Conservation (phyloP, 495 filamentous ascomycete species). For the Trichoderma virens region DNA sequence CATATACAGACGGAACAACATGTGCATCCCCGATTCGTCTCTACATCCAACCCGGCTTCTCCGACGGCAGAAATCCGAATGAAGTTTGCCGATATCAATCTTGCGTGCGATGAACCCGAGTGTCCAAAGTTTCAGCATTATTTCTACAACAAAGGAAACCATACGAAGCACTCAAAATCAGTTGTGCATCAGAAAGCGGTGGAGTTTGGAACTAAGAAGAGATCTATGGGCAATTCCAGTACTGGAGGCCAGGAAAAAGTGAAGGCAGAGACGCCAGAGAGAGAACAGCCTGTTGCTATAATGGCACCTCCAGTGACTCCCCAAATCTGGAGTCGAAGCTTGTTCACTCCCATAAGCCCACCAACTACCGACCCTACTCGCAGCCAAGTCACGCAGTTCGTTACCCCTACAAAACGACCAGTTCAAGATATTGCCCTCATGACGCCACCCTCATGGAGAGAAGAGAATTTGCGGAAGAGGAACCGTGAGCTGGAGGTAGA, state of each 20-base stretch:
- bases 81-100: background rate
- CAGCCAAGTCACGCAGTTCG: background rate
- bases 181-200: background rate
- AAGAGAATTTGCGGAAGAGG: background rate
- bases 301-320: background rate
- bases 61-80: background rate
- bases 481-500: background rate
- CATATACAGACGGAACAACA: background rate
- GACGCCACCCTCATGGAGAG: background rate
- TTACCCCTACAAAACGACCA: background rate
- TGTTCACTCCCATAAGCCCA: background rate
- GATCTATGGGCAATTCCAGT: background rate
- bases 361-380: background rate
- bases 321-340: background rate
- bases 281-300: too few relatives aligned
- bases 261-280: background rate
- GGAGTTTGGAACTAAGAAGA: background rate
- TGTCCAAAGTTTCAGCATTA: background rate
- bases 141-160: background rate
- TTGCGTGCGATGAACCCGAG: background rate
- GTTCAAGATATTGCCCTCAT: background rate
- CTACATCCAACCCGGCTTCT: background rate
- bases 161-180: background rate
- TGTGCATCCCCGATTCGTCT: background rate
- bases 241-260: background rate